A percentile compares a stretch with the other conserved stretches of the same genome.
phyloP scores from a whole-genome alignment of 1,139 yeast genomes.

The Candida sp. region DNA sequence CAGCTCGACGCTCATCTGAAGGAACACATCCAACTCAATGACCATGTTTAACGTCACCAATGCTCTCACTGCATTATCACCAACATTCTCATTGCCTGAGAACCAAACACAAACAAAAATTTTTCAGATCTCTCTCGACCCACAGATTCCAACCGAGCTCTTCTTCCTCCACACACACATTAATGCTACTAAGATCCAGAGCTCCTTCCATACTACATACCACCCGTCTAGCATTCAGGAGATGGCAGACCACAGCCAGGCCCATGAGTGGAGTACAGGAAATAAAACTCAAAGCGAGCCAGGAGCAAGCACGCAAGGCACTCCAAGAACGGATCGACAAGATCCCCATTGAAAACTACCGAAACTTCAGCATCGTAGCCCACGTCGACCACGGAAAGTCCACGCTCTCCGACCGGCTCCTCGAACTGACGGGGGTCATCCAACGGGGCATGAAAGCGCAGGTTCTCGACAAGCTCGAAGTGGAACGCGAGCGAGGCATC shows the following conservation, averaged over 20 bases:
- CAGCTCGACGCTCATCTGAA: no score
- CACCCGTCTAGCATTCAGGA: not conserved
- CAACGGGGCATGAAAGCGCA: conserved; percentile 81
- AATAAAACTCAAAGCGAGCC: conserved; percentile 29
- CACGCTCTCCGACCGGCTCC: conserved; percentile 83
- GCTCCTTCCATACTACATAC: not conserved
- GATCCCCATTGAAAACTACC: conserved; percentile 81
- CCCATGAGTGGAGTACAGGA: conserved; percentile 25
- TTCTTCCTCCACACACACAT: not conserved
- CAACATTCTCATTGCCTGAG: no score
- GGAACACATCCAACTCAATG: no score
- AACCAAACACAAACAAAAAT: not conserved
- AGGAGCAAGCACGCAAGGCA: conserved; percentile 34
- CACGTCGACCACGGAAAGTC: conserved; percentile 99
- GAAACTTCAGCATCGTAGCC: conserved; percentile 95
- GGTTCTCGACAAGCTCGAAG: conserved; percentile 89
- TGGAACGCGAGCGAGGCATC: conserved; percentile 94
- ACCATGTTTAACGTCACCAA: no score
- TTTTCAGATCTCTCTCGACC: not conserved
- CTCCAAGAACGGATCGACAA: conserved; percentile 61
- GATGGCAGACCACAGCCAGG: conserved; percentile 1
- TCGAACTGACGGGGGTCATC: conserved; percentile 90
- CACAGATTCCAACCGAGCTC: no score
- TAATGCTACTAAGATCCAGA: conserved; percentile 2
- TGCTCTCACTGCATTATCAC: no score